Base-by-base conservation (phyloP, 202 grass and related monocot genomes). In the Zizania palustris region DNA sequence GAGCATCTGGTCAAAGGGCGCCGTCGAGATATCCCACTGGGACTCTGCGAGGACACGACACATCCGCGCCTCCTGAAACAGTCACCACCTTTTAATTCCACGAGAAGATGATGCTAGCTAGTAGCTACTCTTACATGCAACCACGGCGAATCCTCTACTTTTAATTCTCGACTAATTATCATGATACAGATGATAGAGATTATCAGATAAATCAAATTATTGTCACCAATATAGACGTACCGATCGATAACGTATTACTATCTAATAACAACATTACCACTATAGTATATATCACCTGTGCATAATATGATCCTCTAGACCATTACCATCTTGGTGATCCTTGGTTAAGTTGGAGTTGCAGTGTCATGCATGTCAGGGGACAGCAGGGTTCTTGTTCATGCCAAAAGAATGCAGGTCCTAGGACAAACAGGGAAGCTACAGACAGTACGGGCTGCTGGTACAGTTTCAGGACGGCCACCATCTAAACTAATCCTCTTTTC, bases 1-100 rank as follows among this genome's bases (percentile, higher is more conserved):
- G n/a, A 69, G 81, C 81, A 88, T 88, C 76, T 43, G 76, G 65
- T 88, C 76, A 84, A 88, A 84, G 64, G 59, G 19, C 70, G 80
- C 70, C 70, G 86, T 68, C 56, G 67, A 48, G 73, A 83, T 67
- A 57, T 45, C 38, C 56, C 60, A 40, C 41, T 56, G 10, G 21
- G 46, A n/a, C n/a, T n/a, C n/a, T n/a, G n/a, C n/a, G n/a, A n/a
- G n/a, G n/a, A n/a, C n/a, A n/a, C n/a, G n/a, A n/a, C 38, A 37
- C 9, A n/a, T 9, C 57, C 38, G 19, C 73, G 8, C 69, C 51
- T 54, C 71, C 78, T 73, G 53, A 65, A 43, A 76, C 59, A 77
- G 72, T 28, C 28, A 28, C 28, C 28, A 2, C 1, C 28, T 28
- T 28, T 28, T 28, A 28, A 28, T 28, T 28, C 28, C 28, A 28